Conservation (phyloP, 179 eudicot genomes). For the Pouteria campechiana region DNA sequence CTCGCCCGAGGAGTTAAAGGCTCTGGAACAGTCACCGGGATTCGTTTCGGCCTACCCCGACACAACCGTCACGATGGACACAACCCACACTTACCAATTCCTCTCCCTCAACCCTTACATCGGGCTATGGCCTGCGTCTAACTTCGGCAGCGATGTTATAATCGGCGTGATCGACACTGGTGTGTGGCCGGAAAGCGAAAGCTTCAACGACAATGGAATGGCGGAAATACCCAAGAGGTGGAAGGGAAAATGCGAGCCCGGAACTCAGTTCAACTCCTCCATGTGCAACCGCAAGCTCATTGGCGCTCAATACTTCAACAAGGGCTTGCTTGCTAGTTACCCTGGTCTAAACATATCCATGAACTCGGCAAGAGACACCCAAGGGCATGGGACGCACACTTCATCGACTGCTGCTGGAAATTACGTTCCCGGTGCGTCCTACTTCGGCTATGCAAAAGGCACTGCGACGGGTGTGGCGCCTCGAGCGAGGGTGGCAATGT, state of each 20-base stretch:
- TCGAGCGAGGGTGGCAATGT: constrained; percentile 23
- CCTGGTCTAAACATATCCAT: constrained; percentile 15
- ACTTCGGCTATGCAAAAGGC: constrained; percentile 35
- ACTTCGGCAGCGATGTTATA: constrained; percentile 26
- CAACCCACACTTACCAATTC: constrained; percentile 26
- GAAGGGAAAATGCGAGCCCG: constrained; percentile 30
- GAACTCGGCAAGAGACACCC: constrained; percentile 30
- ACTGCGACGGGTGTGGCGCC: constrained; percentile 34
- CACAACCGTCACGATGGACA: constrained; percentile 12
- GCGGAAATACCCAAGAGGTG: constrained; percentile 19
- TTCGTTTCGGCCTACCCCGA: constrained; percentile 17
- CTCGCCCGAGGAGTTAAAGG: constrained; percentile 9
- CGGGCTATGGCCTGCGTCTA: constrained; percentile 26
- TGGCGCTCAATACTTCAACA: constrained; percentile 30
- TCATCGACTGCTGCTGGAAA: constrained; percentile 35
- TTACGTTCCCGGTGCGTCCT: constrained; percentile 17
- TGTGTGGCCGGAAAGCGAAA: constrained; percentile 34
- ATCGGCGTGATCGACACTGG: constrained; percentile 31
- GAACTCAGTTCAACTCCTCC: constrained; percentile 20
- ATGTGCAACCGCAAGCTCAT: constrained; percentile 35
- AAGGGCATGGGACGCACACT: constrained; percentile 46
- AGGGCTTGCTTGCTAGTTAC: constrained; percentile 17
- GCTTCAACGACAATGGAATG: constrained; percentile 27
- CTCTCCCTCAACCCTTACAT: constrained; percentile 19
- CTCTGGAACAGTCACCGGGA: constrained; percentile 9